Base-by-base conservation (phyloP, 495 filamentous ascomycete species). In the Penicillium malachiteum region DNA sequence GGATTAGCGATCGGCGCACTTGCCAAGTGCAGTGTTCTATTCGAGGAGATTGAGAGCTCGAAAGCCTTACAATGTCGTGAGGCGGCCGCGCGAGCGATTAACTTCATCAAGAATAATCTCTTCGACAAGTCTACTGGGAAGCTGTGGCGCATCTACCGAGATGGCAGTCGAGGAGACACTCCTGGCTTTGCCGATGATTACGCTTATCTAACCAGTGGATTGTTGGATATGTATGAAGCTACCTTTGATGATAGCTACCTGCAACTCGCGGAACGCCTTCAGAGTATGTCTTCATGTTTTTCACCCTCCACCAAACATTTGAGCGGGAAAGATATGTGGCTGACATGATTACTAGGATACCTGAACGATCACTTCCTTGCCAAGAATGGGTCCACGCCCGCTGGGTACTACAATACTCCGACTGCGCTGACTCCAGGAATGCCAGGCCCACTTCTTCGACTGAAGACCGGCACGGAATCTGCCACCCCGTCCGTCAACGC, bases 151-250 rank as follows among this genome's bases (percentile, higher is more conserved):
- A 87, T 95, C 43, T 96, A 86, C 65, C 84, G 86, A 31, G 84
- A 92, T 58, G 88, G 86, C 12, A 67, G 63, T 17, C 78, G 75
- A 34, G 88, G 90, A 26, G 79, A 87, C 35, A 88, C 86, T 0
- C 77, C 78, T 5, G 94, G 84, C 1, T 96, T 97, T 69, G 92
- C 92, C 5, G 94, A 98, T 59, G 94, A 98, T 68, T 98, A 97
- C 68, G 92, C 94, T 3, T 96, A 89, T 69, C 63, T 97, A 48
- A 90, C 92, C 46, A 81, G 85, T 30, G 95, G 92, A 0, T 76
- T 97, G 16, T 76, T 97, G 47, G 86, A 94, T 59, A 80, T 98
- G 55, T 96, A 96, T 65, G 87, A 96, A 70, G 83, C 88, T 6
- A 96, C 92, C 0, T 89, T 90, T 59, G 86, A 96, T 38, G 87